Base-by-base conservation (phyloP, 106 monocot genomes). In the Xerophyta viscosa region DNA sequence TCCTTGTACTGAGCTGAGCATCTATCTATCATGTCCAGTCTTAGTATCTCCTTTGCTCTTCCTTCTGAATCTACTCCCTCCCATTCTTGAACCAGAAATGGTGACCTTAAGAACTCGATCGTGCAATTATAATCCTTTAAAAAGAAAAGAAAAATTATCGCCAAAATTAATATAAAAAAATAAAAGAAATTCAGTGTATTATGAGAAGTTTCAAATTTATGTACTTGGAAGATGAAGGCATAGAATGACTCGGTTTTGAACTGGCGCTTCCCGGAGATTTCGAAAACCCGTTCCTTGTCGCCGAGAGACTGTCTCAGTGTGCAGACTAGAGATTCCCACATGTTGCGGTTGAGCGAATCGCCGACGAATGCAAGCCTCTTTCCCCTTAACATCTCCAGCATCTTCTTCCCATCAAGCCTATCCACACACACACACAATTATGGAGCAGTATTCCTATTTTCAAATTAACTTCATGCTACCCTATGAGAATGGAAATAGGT, bases 251-350 rank as follows among this genome's bases (percentile, higher is more conserved):
- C 62, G 8, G 61, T 37, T 31, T 31, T 49, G 49, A 77, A 77
- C 31, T 71, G 66, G 6, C 37, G 46, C 48, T 52, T 66, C 5
- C 71, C 77, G 0, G 71, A 56, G 2, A 67, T 43, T 26, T 77
- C 71, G 7, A 49, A 37, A 7, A 58, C 62, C 12, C 24, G 7
- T 6, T 14, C 10, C 52, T 67, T 63, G 39, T 63, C 12, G 10
- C 29, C 3, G 15, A 63, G 31, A 17, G 67, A 62, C 10, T 58
- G 44, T 42, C 71, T 48, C 13, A 77, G 52, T 11, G 71, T 63
- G 63, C 77, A 77, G 46, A 63, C 56, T 3, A 77, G 71, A 3
- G 71, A 77, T 24, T 71, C 70, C 77, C 77, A 77, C 77, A 77
- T 77, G 37, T 77, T 77, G 17, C 77, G 37, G 31, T 77, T 77